These are phyloP conservation scores for Rhizophagus sp. DNA, from an alignment of 192 early-diverging fungal genomes.

Conservation along the genomic window DNA sequence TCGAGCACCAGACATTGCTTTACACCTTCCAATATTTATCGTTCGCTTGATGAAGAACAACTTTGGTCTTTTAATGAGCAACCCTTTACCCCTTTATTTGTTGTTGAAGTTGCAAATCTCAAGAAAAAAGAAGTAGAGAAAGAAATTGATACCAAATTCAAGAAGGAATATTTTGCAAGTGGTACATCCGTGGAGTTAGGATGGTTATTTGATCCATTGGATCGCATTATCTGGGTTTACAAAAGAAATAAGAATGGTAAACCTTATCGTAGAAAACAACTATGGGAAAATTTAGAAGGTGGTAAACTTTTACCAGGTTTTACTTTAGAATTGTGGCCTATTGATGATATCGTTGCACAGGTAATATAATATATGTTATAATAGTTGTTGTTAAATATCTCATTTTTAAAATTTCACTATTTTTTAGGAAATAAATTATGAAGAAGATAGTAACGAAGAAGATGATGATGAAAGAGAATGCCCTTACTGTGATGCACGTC, in stretches of 20 bases:
- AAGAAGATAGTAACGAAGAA: too few relatives aligned
- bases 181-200: conserved; percentile 19
- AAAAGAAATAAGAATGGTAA: neutral
- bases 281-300: conserved; percentile 19
- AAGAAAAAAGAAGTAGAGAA: neutral
- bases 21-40: too few relatives aligned
- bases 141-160: neutral
- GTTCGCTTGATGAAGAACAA: too few relatives aligned
- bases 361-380: neutral
- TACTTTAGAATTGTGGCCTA: conserved; percentile 5
- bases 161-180: neutral
- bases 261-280: neutral
- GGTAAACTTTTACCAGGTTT: conserved; percentile 24
- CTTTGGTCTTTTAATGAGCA: too few relatives aligned
- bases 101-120: too few relatives aligned
- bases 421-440: too few relatives aligned
- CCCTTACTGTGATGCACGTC: too few relatives aligned
- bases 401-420: too few relatives aligned
- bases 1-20: too few relatives aligned
- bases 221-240: conserved; percentile 15
- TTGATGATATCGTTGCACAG: conserved; percentile 23
- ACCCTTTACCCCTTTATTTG: too few relatives aligned
- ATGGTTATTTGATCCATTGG: conserved; percentile 14
- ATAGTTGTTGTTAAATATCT: too few relatives aligned
- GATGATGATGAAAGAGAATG: too few relatives aligned